Evolutionary conservation across 352 stramenopile genomes (phyloP), one percentile per base, ranked within the genome.

Genomic region (Vaucheria bursata): DNA sequence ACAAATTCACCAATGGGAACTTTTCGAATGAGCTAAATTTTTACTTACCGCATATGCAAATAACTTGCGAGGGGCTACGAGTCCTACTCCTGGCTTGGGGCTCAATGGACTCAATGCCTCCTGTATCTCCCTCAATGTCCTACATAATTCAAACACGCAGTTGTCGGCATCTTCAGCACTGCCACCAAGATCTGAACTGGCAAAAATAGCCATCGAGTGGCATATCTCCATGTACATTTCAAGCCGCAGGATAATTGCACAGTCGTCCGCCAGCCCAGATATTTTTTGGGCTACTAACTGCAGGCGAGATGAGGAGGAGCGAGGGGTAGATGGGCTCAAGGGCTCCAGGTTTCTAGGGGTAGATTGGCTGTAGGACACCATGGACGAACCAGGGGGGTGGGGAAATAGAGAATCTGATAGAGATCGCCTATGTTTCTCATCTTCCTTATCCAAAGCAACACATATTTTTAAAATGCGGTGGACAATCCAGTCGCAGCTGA

Each of bases 401-500:
- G 50, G 59, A 18, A 69, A 32, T 18, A 52, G 32, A 52, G 5
- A 12, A 5, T 4, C 59, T 36, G 32, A 4, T 36, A 52, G 59
- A 36, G 59, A 12, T 69, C 18, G 18, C 5, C 18, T 36, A 32
- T n/a, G n/a, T n/a, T n/a, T n/a, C 70, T 12, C 35, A 25, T 50
- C 52, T 31, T 82, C 71, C 29, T 82, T 66, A n/a, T 82, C 71
- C 38, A 82, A 39, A 18, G 77, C 70, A 29, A 45, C 36, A 70
- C 72, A 82, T 8, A 82, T 77, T 65, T 78, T 77, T 33, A 82
- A 38, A 4, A 82, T 5, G 36, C 79, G 79, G 7, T 82, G 77
- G 7, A 66, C 75, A 38, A 82, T 37, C 77, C 77, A 82, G 73
- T 82, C 77, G 40, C 77, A 82, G 77, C 69, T 79, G 77, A 71